Percentiles rank a stretch among this genome's conserved stretches.
Conservation (phyloP, 805 yeast genomes). For the Lachancea sp. region DNA sequence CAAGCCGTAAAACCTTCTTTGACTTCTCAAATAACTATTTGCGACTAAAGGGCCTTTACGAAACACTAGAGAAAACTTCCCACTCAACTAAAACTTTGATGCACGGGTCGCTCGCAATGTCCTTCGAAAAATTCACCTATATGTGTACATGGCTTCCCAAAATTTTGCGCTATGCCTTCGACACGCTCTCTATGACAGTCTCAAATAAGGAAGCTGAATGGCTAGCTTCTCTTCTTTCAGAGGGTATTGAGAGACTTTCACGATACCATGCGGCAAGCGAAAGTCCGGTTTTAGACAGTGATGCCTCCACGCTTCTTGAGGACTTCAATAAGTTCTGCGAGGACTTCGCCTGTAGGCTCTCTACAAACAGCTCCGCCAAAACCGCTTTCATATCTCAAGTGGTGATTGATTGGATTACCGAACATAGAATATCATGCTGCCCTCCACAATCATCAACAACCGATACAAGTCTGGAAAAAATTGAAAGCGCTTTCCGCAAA, state of each 20-base stretch:
- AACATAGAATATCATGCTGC: constrained; percentile 5
- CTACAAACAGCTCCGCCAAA: constrained; percentile 31
- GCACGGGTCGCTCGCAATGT: constrained; percentile 8
- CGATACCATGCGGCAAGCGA: constrained; percentile 12
- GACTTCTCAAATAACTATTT: constrained; percentile 21
- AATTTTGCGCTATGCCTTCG: constrained; percentile 29
- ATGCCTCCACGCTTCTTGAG: constrained; percentile 10
- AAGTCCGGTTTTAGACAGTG: constrained; percentile 15
- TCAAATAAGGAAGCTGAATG: background rate
- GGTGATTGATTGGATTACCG: constrained; percentile 41
- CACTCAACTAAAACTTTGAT: constrained; percentile 17
- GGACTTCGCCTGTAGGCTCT: constrained; percentile 27
- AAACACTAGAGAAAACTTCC: constrained; percentile 19
- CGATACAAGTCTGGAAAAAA: constrained; percentile 24
- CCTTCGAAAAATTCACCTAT: constrained; percentile 11
- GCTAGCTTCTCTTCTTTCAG: constrained; percentile 18
- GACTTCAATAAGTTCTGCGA: constrained; percentile 26
- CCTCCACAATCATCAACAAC: background rate
- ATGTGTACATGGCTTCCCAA: constrained; percentile 32
- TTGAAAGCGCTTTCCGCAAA: constrained; percentile 45
- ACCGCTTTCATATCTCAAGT: constrained; percentile 44
- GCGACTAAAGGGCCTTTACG: constrained; percentile 17
- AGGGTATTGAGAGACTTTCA: constrained; percentile 13
- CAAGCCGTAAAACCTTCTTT: constrained; percentile 43
- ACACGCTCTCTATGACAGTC: constrained; percentile 15